These are phyloP conservation scores for Actinomortierella wolfii DNA, from an alignment of 371 early-diverging fungal genomes.

Conservation along the genomic window DNA sequence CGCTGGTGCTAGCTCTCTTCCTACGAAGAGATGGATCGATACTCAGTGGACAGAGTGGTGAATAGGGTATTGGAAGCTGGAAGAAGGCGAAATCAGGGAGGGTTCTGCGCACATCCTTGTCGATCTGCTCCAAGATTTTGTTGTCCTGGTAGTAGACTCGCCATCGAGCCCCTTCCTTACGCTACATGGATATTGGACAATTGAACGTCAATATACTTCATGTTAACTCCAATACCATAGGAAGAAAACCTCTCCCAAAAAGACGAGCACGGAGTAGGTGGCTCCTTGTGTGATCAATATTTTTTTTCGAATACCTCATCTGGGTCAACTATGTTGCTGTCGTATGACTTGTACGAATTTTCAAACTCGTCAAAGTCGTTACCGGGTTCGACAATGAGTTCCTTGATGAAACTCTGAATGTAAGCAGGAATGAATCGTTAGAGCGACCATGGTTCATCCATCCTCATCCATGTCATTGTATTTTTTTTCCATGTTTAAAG, in stretches of 20 bases:
- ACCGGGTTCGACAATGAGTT: conserved; percentile 35
- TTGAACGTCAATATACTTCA: conserved; percentile 48
- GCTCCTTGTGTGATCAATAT: not conserved
- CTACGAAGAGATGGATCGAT: conserved; percentile 14
- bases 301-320: conserved; percentile 9
- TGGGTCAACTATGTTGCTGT: not conserved
- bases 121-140: conserved; percentile 75
- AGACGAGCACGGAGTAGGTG: no score
- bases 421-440: not conserved
- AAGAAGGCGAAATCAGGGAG: conserved; percentile 85
- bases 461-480: conserved; percentile 54
- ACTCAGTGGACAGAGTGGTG: conserved; percentile 57
- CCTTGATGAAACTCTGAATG: conserved; percentile 41
- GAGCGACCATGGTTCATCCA: conserved; percentile 26
- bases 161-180: conserved; percentile 46
- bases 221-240: not conserved
- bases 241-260: not conserved
- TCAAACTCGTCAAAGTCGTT: conserved; percentile 8
- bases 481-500: conserved; percentile 32
- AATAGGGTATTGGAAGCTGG: conserved; percentile 64
- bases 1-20: not conserved
- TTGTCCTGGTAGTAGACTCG: conserved; percentile 63
- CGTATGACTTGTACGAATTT: no score
- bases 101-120: conserved; percentile 83
- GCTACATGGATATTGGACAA: conserved; percentile 22